Base-by-base conservation (phyloP, 176 grass and related monocot genomes). In the Eragrostis nindensis region DNA sequence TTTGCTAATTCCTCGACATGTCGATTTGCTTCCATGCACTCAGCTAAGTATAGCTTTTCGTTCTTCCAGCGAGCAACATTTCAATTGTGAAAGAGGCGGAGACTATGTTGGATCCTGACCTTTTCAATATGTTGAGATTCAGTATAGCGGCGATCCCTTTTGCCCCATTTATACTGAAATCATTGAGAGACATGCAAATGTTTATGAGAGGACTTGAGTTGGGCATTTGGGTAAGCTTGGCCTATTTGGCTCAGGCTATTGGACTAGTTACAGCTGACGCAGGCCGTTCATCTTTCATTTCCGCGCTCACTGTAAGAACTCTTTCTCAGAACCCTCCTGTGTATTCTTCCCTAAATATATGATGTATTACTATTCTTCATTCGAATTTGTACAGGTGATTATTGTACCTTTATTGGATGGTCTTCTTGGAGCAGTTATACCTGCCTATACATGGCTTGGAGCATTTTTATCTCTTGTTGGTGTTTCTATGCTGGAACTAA, bases 41-140 rank as follows among this genome's bases (percentile, higher is more conserved):
- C 13, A 80, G 27, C 62, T 80, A 66, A 92, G 2, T 17, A 60
- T 83, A 0, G 41, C 0, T 49, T 48, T 46, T 77, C 30, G 71
- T 81, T 69, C 16, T 83, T 44, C 11, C 84, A 90, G 88, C 88
- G 24, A 90, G 88, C 68, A 90, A 90, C 46, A 80, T 90, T 64
- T 83, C 88, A 46, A 53, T 90, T 79, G 84, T 90, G 46, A 90
- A 90, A 75, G 80, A 90, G 62, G 80, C 80, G 0, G 74, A 90
- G 44, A 54, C 70, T 79, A 27, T 86, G 62, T 70, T 90, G 74
- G 84, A 90, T 74, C 88, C 88, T 24, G 83, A 86, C 24, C 84
- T 90, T 75, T 90, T 90, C 84, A 90, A 86, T 69, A 44, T 83
- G 62, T 32, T 90, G 75, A 70, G 88, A 53, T 90, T 90, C 80